Conservation (phyloP, 78 protist genomes). For the Carpediemonas membranifera region DNA sequence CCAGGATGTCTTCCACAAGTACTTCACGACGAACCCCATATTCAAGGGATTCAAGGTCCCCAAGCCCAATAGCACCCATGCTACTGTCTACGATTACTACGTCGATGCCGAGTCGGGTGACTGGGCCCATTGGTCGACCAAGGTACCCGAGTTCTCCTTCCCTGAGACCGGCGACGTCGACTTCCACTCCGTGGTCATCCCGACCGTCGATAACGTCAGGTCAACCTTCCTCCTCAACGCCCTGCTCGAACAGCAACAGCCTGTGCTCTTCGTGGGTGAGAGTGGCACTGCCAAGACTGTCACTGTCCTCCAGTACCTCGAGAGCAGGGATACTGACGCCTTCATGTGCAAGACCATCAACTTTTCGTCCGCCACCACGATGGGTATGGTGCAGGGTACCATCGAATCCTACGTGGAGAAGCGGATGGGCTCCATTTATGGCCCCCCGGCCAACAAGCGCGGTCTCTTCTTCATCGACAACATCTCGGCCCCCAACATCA, state of each 20-base stretch:
- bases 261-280: slow-evolving; percentile 60
- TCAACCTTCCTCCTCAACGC: slow-evolving; percentile 16
- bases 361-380: slow-evolving; percentile 62
- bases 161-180: neutral
- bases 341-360: slow-evolving; percentile 32
- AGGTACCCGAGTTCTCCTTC: neutral
- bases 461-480: slow-evolving; percentile 66
- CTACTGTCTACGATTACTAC: slow-evolving; percentile 55
- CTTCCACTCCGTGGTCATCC: slow-evolving; percentile 54
- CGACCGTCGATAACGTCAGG: slow-evolving; percentile 61
- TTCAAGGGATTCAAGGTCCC: no score
- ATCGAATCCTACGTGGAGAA: slow-evolving; percentile 61
- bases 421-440: slow-evolving; percentile 48
- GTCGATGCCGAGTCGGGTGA: slow-evolving; percentile 29
- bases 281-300: slow-evolving; percentile 76
- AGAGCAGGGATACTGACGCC: slow-evolving; percentile 11
- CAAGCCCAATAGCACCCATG: no score
- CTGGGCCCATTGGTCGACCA: slow-evolving; percentile 50
- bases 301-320: slow-evolving; percentile 27
- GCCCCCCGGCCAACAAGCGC: slow-evolving; percentile 52
- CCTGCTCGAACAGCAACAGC: slow-evolving; percentile 1
- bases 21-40: slow-evolving; percentile 8
- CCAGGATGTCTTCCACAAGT: neutral
- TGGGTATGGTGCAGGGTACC: slow-evolving; percentile 39
- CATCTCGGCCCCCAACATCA: slow-evolving; percentile 64